Evolutionary conservation across 345 rosid species (phyloP).

Genomic region (Sonneratia caseolaris): DNA sequence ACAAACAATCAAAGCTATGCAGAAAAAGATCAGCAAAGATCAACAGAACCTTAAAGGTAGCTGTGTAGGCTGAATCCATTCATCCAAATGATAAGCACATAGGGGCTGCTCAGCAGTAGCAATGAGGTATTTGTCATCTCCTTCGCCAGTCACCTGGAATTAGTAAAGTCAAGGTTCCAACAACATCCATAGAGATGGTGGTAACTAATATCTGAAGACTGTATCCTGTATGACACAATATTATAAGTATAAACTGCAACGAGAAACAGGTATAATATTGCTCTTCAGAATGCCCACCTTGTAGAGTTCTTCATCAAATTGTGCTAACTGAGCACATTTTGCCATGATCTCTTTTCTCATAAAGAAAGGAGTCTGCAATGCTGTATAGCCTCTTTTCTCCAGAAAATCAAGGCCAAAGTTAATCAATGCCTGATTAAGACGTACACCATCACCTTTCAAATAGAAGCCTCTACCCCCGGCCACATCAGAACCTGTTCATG

Average conservation of each 20-base stretch:
- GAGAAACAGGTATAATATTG: not conserved
- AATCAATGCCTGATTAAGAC: conserved; percentile 87
- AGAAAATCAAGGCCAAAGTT: conserved; percentile 70
- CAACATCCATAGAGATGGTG: not conserved
- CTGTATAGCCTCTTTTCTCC: conserved; percentile 54
- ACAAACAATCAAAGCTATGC: not conserved
- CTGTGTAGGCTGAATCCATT: conserved; percentile 84
- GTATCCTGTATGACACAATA: not conserved
- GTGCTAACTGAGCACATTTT: conserved; percentile 84
- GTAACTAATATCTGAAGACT: not conserved
- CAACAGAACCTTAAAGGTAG: conserved; percentile 55
- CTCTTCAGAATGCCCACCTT: conserved; percentile 33
- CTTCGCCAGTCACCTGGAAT: conserved; percentile 82
- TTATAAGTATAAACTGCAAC: not conserved
- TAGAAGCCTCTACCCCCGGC: conserved; percentile 91
- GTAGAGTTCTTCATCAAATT: conserved; percentile 92
- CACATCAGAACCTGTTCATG: conserved; percentile 57
- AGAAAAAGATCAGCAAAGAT: conserved; percentile 2
- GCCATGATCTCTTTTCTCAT: conserved; percentile 92
- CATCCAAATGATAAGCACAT: conserved; percentile 82
- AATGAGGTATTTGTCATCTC: conserved; percentile 88
- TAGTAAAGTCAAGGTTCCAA: not conserved
- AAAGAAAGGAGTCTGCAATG: conserved; percentile 82
- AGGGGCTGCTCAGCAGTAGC: conserved; percentile 97
- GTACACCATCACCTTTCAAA: conserved; percentile 74